Base-by-base conservation (phyloP, 2,329 filamentous ascomycete species). In the Paramyrothecium roridum region DNA sequence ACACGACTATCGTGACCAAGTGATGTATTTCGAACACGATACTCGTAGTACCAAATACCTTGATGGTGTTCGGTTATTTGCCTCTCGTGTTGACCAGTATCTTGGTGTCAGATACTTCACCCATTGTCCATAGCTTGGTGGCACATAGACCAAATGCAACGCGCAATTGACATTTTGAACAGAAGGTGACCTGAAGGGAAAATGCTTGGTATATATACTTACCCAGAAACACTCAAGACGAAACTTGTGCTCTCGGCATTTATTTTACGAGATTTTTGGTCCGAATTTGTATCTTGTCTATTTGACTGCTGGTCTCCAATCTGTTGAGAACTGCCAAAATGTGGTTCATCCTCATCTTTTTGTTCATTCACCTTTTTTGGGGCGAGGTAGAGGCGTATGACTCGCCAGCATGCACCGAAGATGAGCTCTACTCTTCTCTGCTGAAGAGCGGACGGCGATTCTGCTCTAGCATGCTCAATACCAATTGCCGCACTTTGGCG, bases 371-470 rank as follows among this genome's bases (percentile, higher is more conserved):
- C 16, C 6, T 43, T 13, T 43, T 19, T 43, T 13, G 7, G 13
- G 13, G 16, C 37, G 7, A n/a, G n/a, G n/a, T 13, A 17, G 37
- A 6, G 4, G n/a, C 37, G n/a, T 13, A 43, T 6, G 37, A 19
- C 37, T 16, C 37, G 16, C 7, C 7, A 13, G 7, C 62, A 1
- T 72, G 70, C 53, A 59, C 61, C 1, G 61, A 55, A 3, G 69
- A 72, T 50, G 56, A 59, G 3, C 62, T 72, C 11, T 72, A 68
- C 52, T 66, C 64, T 1, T 70, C 69, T 1, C 62, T 72, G 8
- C 47, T 59, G 7, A 53, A 55, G 22, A 56, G 66, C n/a, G 67
- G 65, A 1, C 53, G 56, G 23, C 52, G 59, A 0, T 72, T 70
- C 33, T 72, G 70, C 53, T 67, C 64, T 1, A 63, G 59, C 56